Evolutionary conservation across 164 flowering plant species (phyloP), one percentile per base, ranked within the genome.

Genomic region (Paratinospora sagittata): DNA sequence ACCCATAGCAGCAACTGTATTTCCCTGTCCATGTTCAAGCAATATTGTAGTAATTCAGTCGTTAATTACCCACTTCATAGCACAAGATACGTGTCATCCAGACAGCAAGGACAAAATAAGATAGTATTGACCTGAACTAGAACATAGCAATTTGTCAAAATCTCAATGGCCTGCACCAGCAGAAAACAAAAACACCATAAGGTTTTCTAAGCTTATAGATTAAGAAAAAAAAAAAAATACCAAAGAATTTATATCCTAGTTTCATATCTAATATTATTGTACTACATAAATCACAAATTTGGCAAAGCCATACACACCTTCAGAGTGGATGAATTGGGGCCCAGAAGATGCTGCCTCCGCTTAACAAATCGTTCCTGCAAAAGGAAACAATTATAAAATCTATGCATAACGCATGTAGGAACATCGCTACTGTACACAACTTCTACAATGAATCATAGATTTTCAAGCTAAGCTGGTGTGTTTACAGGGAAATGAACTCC

Each of bases 1-100:
- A 61, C 99, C 99, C 99, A 95, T 95, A 41, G 97, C 95, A 76
- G 99, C 84, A 70, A 91, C 98, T 26, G 97, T 89, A 72, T 86
- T 88, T 73, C 99, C 99, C 98, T 92, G 74, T 55, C 55, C 67
- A 73, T 70, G n/a, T n/a, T n/a, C n/a, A n/a, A n/a, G n/a, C n/a
- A n/a, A n/a, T n/a, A n/a, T n/a, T n/a, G n/a, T n/a, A n/a, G n/a
- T n/a, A n/a, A n/a, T n/a, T n/a, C n/a, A n/a, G n/a, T n/a, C n/a
- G n/a, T n/a, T n/a, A n/a, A n/a, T n/a, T n/a, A n/a, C n/a, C n/a
- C n/a, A n/a, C n/a, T n/a, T n/a, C n/a, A n/a, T n/a, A n/a, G n/a
- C n/a, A n/a, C n/a, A n/a, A n/a, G n/a, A n/a, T n/a, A n/a, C n/a
- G n/a, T n/a, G n/a, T n/a, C n/a, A n/a, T n/a, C n/a, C n/a, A n/a